These are phyloP conservation scores for Cicer yamashitae DNA, from an alignment of 306 rosid genomes.

Conservation along the genomic window DNA sequence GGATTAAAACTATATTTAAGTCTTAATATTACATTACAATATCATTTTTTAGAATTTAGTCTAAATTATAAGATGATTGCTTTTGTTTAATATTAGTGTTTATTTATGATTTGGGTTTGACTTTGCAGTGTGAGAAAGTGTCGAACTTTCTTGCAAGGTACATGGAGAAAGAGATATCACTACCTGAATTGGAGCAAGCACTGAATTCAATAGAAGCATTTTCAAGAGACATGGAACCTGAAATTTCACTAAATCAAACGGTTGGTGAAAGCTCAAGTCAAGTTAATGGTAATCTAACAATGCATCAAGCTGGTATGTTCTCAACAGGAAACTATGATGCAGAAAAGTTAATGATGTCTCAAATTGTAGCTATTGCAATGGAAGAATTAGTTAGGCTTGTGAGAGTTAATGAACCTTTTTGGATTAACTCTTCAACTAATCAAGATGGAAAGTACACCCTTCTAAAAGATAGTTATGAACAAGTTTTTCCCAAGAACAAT, in stretches of 20 bases:
- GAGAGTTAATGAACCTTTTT: conserved; percentile 54
- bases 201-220: conserved; percentile 41
- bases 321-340: conserved; percentile 27
- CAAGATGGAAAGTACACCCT: conserved; percentile 32
- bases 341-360: conserved; percentile 52
- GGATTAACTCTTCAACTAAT: conserved; percentile 45
- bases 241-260: background rate
- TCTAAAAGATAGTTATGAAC: conserved; percentile 53
- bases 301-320: background rate
- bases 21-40: no score
- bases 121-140: conserved; percentile 60
- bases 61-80: no score
- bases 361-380: conserved; percentile 51
- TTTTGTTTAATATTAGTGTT: no score
- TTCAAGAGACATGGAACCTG: conserved; percentile 40
- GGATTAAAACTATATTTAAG: no score
- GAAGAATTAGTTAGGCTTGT: conserved; percentile 60
- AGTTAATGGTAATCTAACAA: background rate
- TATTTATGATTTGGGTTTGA: background rate
- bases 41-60: no score
- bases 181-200: conserved; percentile 39
- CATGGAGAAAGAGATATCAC: conserved; percentile 56
- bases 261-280: conserved; percentile 28
- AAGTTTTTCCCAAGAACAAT: conserved; percentile 50
- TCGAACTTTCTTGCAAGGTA: conserved; percentile 47